Conservation (phyloP, 2,329 filamentous ascomycete genomes). For the Leptographium lundbergii region DNA sequence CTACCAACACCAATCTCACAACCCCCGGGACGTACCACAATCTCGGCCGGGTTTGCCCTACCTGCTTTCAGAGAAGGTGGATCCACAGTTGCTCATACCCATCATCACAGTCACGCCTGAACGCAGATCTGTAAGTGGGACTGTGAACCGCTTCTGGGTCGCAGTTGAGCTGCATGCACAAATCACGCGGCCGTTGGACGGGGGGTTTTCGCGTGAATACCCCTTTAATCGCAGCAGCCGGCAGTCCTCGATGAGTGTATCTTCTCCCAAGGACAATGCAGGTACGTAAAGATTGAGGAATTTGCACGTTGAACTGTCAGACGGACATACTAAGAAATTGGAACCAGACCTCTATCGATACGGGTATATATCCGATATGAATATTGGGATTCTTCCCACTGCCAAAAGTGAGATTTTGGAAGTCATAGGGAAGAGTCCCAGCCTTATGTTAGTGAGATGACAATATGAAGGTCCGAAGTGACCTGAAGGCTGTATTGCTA, state of each 20-base stretch:
- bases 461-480: not conserved
- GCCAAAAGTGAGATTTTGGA: constrained; percentile 29
- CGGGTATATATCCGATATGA: constrained; percentile 36
- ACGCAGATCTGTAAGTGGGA: constrained; percentile 4
- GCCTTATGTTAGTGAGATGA: constrained; percentile 23
- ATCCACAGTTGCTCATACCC: constrained; percentile 10
- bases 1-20: not conserved
- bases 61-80: not conserved
- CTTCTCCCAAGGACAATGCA: not conserved
- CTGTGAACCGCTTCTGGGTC: constrained; percentile 17
- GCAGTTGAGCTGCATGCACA: constrained; percentile 35
- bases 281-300: not conserved
- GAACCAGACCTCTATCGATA: constrained; percentile 21
- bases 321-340: not conserved
- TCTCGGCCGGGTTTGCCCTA: not conserved
- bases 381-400: constrained; percentile 31
- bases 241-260: not conserved
- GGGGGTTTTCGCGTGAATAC: not conserved
- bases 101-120: constrained; percentile 11
- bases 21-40: not conserved
- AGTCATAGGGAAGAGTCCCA: constrained; percentile 30
- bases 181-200: constrained; percentile 12
- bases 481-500: not conserved
- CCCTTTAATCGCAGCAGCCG: not conserved
- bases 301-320: not conserved